Conservation (phyloP, 805 yeast species). For the Myxozyma udenii region DNA sequence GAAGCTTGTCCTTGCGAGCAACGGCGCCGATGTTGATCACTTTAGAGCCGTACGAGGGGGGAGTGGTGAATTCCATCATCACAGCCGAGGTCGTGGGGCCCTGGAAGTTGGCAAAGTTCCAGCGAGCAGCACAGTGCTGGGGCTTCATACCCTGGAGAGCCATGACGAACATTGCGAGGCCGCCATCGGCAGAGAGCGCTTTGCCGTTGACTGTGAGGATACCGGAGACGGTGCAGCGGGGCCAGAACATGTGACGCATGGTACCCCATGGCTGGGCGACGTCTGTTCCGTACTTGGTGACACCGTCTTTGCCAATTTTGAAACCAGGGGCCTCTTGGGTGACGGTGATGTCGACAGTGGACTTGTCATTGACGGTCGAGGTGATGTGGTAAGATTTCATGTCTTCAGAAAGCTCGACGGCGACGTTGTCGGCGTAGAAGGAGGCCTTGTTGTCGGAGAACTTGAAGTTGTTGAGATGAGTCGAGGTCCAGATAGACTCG, state of each 20-base stretch:
- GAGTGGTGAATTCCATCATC: slow-evolving; percentile 94
- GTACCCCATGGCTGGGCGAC: slow-evolving; percentile 88
- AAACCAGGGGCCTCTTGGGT: slow-evolving; percentile 69
- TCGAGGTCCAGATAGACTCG: slow-evolving; percentile 80
- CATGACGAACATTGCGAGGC: slow-evolving; percentile 78
- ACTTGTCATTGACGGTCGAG: slow-evolving; percentile 64
- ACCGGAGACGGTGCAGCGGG: slow-evolving; percentile 74
- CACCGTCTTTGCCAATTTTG: slow-evolving; percentile 86
- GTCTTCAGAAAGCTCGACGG: slow-evolving; percentile 58
- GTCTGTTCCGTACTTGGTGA: slow-evolving; percentile 83
- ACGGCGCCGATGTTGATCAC: slow-evolving; percentile 77
- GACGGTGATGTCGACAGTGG: slow-evolving; percentile 66
- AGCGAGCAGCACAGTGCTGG: slow-evolving; percentile 94
- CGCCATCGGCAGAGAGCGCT: slow-evolving; percentile 41
- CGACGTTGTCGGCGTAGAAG: slow-evolving; percentile 72
- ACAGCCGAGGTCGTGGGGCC: slow-evolving; percentile 70
- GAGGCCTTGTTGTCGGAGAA: slow-evolving; percentile 53
- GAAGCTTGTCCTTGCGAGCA: slow-evolving; percentile 59
- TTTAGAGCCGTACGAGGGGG: slow-evolving; percentile 79
- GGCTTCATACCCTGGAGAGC: slow-evolving; percentile 99
- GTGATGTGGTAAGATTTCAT: slow-evolving; percentile 50
- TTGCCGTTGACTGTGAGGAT: slow-evolving; percentile 48
- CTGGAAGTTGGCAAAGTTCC: slow-evolving; percentile 93
- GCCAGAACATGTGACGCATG: slow-evolving; percentile 97
- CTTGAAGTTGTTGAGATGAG: slow-evolving; percentile 75